These are phyloP conservation scores for Suillus discolor DNA, from an alignment of 768 basidiomycete species.

Conservation along the genomic window DNA sequence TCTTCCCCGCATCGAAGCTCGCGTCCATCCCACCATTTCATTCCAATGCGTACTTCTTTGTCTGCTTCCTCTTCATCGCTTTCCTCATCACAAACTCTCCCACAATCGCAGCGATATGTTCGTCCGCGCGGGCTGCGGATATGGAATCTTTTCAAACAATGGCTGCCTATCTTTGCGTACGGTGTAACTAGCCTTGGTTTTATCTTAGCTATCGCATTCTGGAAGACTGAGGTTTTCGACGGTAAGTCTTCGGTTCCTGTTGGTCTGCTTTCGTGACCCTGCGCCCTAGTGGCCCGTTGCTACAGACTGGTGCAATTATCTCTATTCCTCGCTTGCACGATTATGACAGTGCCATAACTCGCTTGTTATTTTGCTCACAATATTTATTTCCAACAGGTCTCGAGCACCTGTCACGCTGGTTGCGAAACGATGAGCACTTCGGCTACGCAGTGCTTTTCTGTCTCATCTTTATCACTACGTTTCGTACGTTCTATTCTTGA, in stretches of 20 bases:
- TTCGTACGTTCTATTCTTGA: constrained; percentile 58
- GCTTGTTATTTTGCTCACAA: constrained; percentile 5
- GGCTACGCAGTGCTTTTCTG: constrained; percentile 81
- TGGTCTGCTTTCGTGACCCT: constrained; percentile 8
- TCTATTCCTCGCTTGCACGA: neutral
- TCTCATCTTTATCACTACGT: constrained; percentile 85
- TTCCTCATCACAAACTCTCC: constrained; percentile 13
- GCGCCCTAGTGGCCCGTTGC: constrained; percentile 8
- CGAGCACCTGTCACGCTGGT: constrained; percentile 78
- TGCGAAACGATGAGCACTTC: constrained; percentile 68
- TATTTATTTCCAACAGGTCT: constrained; percentile 52
- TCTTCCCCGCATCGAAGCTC: constrained; percentile 19
- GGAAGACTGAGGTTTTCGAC: constrained; percentile 79
- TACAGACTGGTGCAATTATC: neutral
- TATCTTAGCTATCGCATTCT: constrained; percentile 79
- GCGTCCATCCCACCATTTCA: constrained; percentile 21
- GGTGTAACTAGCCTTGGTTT: constrained; percentile 77
- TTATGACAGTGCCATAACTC: constrained; percentile 1
- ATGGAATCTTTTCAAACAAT: constrained; percentile 65
- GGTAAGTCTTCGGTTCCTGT: constrained; percentile 48
- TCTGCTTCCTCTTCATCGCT: constrained; percentile 8
- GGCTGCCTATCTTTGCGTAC: constrained; percentile 80
- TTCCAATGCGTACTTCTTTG: constrained; percentile 21
- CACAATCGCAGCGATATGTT: constrained; percentile 35
- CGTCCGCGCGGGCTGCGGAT: constrained; percentile 55